Conservation (phyloP, 1,284 basidiomycete species). For the Pholiota adiposa region DNA sequence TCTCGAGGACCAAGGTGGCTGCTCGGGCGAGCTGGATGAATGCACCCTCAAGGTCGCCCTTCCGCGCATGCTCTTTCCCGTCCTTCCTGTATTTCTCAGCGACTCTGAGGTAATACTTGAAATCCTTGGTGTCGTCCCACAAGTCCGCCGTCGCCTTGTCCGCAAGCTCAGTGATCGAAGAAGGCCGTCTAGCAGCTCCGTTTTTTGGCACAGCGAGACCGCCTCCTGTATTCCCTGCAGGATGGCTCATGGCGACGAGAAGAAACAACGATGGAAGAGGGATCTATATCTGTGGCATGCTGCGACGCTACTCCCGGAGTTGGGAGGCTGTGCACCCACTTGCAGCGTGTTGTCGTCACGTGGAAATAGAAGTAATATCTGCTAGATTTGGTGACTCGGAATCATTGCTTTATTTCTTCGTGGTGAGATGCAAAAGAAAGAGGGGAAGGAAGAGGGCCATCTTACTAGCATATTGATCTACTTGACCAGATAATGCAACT, state of each 20-base stretch:
- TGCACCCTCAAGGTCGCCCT: slow-evolving; percentile 57
- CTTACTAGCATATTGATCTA: too few relatives aligned
- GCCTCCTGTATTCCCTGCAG: slow-evolving; percentile 8
- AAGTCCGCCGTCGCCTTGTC: slow-evolving; percentile 48
- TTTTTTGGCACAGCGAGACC: slow-evolving; percentile 4
- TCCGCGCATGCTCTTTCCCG: slow-evolving; percentile 43
- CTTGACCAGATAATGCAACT: too few relatives aligned
- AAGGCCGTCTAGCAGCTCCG: slow-evolving; percentile 33
- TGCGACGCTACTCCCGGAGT: background rate
- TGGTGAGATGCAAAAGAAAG: too few relatives aligned
- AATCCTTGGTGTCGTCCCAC: slow-evolving; percentile 51
- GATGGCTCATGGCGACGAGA: slow-evolving; percentile 14
- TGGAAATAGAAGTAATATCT: background rate
- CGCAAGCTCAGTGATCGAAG: slow-evolving; percentile 62
- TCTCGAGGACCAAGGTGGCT: slow-evolving; percentile 67
- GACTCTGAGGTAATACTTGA: slow-evolving; percentile 58
- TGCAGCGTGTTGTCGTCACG: background rate
- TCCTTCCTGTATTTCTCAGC: slow-evolving; percentile 57
- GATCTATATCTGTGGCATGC: slow-evolving; percentile 5
- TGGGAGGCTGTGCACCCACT: too few relatives aligned
- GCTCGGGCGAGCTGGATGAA: slow-evolving; percentile 65
- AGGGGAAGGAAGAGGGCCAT: too few relatives aligned
- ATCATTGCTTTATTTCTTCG: too few relatives aligned
- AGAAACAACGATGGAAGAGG: background rate
- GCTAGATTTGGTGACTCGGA: too few relatives aligned